These are phyloP conservation scores for Solanum tarijense DNA, from an alignment of 257 asterid genomes.

Conservation along the genomic window DNA sequence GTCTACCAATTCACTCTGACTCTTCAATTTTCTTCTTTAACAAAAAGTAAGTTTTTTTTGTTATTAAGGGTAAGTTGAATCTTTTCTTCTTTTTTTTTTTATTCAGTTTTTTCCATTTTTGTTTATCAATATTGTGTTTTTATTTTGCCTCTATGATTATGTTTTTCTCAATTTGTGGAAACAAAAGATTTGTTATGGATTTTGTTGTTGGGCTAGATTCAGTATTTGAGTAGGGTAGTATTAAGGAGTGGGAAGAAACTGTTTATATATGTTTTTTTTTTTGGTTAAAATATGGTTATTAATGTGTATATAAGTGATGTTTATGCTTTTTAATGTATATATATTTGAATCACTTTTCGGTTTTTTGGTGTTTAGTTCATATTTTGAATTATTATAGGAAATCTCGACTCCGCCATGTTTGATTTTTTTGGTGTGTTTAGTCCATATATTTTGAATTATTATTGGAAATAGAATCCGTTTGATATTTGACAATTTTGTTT, in stretches of 20 bases:
- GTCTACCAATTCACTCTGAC: background rate
- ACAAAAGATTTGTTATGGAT: background rate
- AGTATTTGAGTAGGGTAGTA: background rate
- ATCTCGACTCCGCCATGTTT: background rate
- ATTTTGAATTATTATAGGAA: background rate
- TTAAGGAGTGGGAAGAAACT: background rate
- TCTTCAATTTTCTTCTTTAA: background rate
- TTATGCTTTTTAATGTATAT: background rate
- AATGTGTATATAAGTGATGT: too few relatives aligned
- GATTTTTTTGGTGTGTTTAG: background rate
- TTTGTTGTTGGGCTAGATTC: background rate
- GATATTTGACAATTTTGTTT: background rate
- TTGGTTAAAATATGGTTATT: background rate
- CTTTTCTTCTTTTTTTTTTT: background rate
- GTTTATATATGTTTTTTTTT: background rate
- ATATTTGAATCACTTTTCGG: background rate
- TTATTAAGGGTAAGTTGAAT: background rate
- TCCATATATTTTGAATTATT: background rate
- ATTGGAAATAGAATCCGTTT: background rate
- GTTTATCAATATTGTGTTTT: background rate
- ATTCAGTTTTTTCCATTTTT: background rate
- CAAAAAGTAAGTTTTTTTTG: background rate
- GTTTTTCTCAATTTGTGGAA: background rate
- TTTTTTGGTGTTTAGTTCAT: background rate
- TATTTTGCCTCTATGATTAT: background rate